Conservation (phyloP, 768 basidiomycete species). For the Agaricus blazei region DNA sequence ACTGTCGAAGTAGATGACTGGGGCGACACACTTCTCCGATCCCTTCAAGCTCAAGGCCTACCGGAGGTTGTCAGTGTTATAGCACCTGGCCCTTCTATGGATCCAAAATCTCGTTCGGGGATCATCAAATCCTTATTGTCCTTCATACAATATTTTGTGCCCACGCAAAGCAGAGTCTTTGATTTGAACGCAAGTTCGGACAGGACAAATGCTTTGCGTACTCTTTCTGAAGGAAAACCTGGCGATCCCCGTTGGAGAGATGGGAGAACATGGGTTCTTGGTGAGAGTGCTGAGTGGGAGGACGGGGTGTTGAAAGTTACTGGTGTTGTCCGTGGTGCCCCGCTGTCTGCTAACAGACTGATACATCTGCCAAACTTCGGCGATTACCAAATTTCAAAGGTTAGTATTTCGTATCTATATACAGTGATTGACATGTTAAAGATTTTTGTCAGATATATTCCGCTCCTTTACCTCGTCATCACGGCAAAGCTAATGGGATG, state of each 20-base stretch:
- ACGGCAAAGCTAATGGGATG: constrained; percentile 41
- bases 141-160: constrained; percentile 94
- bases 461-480: constrained; percentile 42
- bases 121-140: constrained; percentile 87
- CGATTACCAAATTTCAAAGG: constrained; percentile 83
- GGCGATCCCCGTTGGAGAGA: constrained; percentile 78
- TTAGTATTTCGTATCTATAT: constrained; percentile 18
- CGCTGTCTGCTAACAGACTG: constrained; percentile 76
- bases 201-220: constrained; percentile 64
- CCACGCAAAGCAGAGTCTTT: constrained; percentile 69
- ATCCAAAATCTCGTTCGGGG: constrained; percentile 57
- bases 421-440: background rate
- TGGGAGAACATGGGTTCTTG: constrained; percentile 71
- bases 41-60: constrained; percentile 86
- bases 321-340: constrained; percentile 77
- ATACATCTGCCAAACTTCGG: constrained; percentile 86
- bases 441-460: constrained; percentile 57
- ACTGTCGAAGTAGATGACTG: constrained; percentile 75
- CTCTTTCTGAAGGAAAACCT: constrained; percentile 83
- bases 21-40: constrained; percentile 85
- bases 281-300: constrained; percentile 57
- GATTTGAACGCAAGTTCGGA: constrained; percentile 67
- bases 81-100: constrained; percentile 46
- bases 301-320: constrained; percentile 66
- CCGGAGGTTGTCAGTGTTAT: constrained; percentile 79